Evolutionary conservation across 495 filamentous ascomycete species (phyloP).

Genomic region (Viridothelium virens): DNA sequence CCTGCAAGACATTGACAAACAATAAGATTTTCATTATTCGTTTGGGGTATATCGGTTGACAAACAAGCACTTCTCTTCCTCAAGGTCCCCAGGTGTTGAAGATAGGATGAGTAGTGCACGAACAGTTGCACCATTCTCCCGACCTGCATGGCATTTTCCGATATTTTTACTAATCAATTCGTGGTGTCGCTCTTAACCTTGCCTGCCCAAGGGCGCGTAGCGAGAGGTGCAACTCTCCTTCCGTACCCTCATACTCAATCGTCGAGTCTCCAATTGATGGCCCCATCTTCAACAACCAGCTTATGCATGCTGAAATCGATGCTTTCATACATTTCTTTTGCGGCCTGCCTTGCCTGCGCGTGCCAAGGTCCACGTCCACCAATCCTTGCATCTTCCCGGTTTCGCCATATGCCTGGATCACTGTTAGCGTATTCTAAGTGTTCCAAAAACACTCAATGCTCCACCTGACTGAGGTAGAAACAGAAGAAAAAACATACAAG

Average conservation of each 20-base stretch:
- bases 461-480: no score
- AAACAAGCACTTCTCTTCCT: no score
- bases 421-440: background rate
- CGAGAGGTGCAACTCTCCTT: background rate
- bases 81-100: no score
- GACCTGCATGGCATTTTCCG: background rate
- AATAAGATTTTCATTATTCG: no score
- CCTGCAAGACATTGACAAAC: no score
- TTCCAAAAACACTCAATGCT: no score
- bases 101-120: no score
- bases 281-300: conserved; percentile 29
- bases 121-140: no score
- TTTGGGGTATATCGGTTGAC: no score
- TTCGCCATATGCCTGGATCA: conserved; percentile 30
- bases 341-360: conserved; percentile 27
- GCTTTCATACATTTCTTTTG: conserved; percentile 28
- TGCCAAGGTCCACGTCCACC: conserved; percentile 33
- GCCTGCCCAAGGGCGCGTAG: background rate
- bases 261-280: conserved; percentile 23
- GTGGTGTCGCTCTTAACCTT: background rate
- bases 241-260: background rate
- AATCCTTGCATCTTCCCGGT: conserved; percentile 24
- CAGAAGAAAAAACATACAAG: conserved; percentile 28
- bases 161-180: background rate
- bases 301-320: conserved; percentile 30